Conservation (phyloP, 139 green algal species). For the Micromonas commoda region DNA sequence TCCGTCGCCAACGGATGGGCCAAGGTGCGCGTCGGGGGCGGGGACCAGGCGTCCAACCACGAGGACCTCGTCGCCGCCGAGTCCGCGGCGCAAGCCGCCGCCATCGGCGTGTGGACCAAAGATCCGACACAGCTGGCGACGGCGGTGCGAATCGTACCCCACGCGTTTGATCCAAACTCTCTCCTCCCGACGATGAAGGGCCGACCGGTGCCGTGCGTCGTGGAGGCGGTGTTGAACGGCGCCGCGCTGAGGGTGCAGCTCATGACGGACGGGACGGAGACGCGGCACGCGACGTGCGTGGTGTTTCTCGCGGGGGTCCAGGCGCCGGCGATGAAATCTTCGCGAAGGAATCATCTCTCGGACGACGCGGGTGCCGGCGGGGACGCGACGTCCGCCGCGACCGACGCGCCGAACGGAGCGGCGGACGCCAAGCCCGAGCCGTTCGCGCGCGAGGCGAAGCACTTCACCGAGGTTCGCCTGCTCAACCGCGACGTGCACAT, state of each 20-base stretch:
- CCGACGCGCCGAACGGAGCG: no score
- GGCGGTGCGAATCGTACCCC: constrained; percentile 3
- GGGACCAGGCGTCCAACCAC: constrained; percentile 68
- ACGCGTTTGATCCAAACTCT: no score
- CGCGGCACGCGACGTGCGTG: constrained; percentile 43
- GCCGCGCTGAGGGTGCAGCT: constrained; percentile 66
- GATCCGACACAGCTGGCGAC: constrained; percentile 22
- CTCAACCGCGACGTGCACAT: constrained; percentile 69
- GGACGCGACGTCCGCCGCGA: constrained; percentile 17
- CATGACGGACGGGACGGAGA: constrained; percentile 42
- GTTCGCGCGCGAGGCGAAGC: constrained; percentile 72
- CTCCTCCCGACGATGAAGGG: neutral
- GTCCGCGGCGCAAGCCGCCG: constrained; percentile 56
- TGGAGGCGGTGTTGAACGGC: constrained; percentile 76
- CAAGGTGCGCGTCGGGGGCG: constrained; percentile 49
- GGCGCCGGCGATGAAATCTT: constrained; percentile 74
- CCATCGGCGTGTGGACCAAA: constrained; percentile 77
- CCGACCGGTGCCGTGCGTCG: constrained; percentile 57
- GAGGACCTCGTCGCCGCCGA: constrained; percentile 68
- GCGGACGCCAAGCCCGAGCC: no score
- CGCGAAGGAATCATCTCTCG: constrained; percentile 31
- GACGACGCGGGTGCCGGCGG: constrained; percentile 22
- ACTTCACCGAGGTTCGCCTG: constrained; percentile 68
- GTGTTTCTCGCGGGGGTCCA: constrained; percentile 71
- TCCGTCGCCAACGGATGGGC: constrained; percentile 70